A percentile compares a stretch with the other conserved stretches of the same genome.
phyloP scores from a whole-genome alignment of 192 early-diverging fungal genomes.

The Endogone sp. region DNA sequence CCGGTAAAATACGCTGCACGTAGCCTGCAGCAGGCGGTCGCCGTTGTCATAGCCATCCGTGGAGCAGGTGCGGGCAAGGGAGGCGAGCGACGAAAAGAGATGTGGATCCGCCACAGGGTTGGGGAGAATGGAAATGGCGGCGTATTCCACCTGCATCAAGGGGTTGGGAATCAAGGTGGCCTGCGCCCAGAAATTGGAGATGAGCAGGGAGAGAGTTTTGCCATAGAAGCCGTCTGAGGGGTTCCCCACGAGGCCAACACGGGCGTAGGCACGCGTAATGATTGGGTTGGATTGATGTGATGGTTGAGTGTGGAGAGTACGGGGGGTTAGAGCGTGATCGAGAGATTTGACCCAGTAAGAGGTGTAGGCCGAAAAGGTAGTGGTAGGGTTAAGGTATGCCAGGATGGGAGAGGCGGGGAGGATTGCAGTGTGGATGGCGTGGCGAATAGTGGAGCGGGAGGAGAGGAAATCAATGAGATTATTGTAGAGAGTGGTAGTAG shows the following conservation, averaged over 20 bases:
- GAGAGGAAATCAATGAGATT: neutral
- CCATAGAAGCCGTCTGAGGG: conserved; percentile 65
- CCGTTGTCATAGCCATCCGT: conserved; percentile 54
- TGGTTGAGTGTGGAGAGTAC: neutral
- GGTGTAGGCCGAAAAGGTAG: neutral
- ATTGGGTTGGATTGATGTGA: conserved; percentile 18
- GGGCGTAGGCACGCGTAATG: conserved; percentile 37
- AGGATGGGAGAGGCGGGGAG: neutral
- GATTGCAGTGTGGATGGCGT: neutral
- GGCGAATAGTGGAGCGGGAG: too few species aligned
- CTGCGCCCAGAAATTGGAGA: conserved; percentile 57
- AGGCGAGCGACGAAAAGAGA: conserved; percentile 29
- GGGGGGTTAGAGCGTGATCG: neutral
- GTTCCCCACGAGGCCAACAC: conserved; percentile 63
- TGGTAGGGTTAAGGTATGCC: neutral
- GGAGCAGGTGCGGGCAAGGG: conserved; percentile 17
- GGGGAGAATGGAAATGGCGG: conserved; percentile 34
- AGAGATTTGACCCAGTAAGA: neutral
- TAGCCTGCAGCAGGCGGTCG: conserved; percentile 44
- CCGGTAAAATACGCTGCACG: conserved; percentile 46
- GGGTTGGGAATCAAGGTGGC: conserved; percentile 48
- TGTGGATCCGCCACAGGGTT: conserved; percentile 31
- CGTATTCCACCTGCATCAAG: conserved; percentile 17
- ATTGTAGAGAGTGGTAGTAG: neutral
- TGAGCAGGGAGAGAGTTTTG: conserved; percentile 56